Conservation (phyloP, 2,329 filamentous ascomycete species). For the Xylaria sp. region DNA sequence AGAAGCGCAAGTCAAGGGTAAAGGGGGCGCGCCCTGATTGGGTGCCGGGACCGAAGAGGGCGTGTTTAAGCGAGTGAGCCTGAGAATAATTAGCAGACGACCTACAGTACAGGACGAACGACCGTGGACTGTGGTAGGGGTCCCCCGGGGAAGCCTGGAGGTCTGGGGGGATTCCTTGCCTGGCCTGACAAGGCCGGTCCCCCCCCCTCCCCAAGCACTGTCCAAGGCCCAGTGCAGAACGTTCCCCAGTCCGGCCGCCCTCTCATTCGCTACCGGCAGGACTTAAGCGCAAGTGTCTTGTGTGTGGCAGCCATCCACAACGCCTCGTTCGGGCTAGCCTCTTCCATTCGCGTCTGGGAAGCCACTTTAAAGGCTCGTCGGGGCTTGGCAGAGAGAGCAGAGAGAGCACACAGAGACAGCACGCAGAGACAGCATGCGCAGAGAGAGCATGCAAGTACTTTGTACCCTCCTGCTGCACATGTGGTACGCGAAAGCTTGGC, state of each 20-base stretch:
- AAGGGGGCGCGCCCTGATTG: conserved; percentile 28
- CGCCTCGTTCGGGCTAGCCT: conserved; percentile 25
- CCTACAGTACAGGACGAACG: background rate
- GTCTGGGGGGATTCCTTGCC: conserved; percentile 2
- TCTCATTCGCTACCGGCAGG: conserved; percentile 26
- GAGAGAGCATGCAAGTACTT: background rate
- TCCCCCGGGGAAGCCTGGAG: conserved; percentile 7
- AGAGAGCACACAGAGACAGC: no score
- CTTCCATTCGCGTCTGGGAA: conserved; percentile 1
- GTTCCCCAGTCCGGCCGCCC: conserved; percentile 13
- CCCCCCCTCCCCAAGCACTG: no score
- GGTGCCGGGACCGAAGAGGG: conserved; percentile 25
- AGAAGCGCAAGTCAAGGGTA: conserved; percentile 23
- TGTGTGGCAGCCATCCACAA: conserved; percentile 27
- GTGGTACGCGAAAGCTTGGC: conserved; percentile 1
- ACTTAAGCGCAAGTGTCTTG: conserved; percentile 29
- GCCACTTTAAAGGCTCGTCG: conserved; percentile 11
- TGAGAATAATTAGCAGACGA: background rate
- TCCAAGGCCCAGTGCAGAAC: conserved; percentile 19
- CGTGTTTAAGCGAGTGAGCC: conserved; percentile 35
- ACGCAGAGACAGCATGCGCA: no score
- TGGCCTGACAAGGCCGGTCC: background rate
- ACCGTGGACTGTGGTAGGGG: background rate
- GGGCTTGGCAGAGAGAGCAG: no score
- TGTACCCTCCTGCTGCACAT: background rate